Evolutionary conservation across 306 rosid species (phyloP), one percentile per base, ranked within the genome.

Genomic region (Dryas drummondii): DNA sequence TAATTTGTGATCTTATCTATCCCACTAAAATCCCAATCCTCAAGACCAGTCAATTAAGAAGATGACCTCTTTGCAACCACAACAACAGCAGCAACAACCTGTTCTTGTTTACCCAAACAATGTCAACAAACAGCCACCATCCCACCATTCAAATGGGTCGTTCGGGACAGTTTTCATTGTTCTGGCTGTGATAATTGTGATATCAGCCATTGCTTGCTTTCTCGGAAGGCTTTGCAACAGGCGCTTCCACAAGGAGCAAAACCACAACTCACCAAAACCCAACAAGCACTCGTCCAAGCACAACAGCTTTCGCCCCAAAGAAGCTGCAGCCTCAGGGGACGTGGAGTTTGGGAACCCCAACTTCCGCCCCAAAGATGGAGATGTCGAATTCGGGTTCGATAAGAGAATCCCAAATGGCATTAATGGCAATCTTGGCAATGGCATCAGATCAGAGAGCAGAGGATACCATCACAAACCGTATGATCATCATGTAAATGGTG

Each of bases 161-260:
- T 94, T 90, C n/a, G 99, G 97, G 71, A 62, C 96, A 6, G 99
- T 92, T 80, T 91, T 92, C 81, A 84, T 94, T 45, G 97, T 94
- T 16, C 82, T 94, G 17, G 93, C 96, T 12, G 86, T 92, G 9
- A 88, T 94, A 17, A 70, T 89, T 1, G 96, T 89, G 1, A 49
- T 94, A 52, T 92, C 99, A 3, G 83, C 83, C 2, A 58, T 90
- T 47, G 97, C 96, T 76, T 94, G 99, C 82, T 82, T 85, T 57
- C 93, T 94, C 4, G 92, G 97, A 1, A 67, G 97, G 57, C 87
- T 94, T 0, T 94, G 99, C 83, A 87, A 86, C 71, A 75, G 82
- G 55, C 88, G 88, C 17, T 11, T 57, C 64, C 45, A 62, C 41
- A 53, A 16, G 58, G 37, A 32, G 37, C 37, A 2, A 1, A 32